phyloP scores from a whole-genome alignment of 805 yeast genomes.

The Teunomyces barrocoloradensis region DNA sequence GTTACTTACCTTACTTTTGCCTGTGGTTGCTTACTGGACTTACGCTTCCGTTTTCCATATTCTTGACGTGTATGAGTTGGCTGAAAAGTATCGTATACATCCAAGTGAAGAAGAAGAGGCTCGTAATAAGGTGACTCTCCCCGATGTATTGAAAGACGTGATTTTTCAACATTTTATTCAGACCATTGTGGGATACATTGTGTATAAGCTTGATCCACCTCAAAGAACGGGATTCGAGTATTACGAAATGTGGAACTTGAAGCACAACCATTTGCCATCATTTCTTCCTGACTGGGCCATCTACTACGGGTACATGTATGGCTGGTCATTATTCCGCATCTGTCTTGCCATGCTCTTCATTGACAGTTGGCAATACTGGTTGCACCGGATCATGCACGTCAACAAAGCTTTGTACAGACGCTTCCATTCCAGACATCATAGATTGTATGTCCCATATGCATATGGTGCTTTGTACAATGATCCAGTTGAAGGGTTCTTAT shows the following conservation, averaged over 20 bases:
- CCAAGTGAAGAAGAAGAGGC: conserved; percentile 80
- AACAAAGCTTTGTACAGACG: conserved; percentile 71
- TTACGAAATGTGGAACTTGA: conserved; percentile 45
- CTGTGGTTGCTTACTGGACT: conserved; percentile 82
- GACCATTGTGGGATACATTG: conserved; percentile 59
- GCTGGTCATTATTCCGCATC: conserved; percentile 58
- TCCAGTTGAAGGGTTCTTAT: conserved; percentile 87
- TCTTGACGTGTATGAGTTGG: conserved; percentile 69
- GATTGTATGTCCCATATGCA: conserved; percentile 93
- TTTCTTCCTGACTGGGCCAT: conserved; percentile 48
- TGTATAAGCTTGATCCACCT: conserved; percentile 55
- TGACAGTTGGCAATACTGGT: conserved; percentile 94
- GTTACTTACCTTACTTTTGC: conserved; percentile 65
- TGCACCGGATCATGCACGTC: conserved; percentile 86
- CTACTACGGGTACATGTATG: conserved; percentile 57
- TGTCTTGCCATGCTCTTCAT: conserved; percentile 65
- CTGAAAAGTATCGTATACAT: conserved; percentile 85
- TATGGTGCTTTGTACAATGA: conserved; percentile 95
- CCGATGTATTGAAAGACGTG: conserved; percentile 78
- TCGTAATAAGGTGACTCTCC: conserved; percentile 70
- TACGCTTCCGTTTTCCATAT: conserved; percentile 71
- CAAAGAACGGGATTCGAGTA: conserved; percentile 54
- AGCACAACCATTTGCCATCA: conserved; percentile 35
- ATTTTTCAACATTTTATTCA: conserved; percentile 82
- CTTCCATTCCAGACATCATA: conserved; percentile 93